These are phyloP conservation scores for Phytophthora sansomeana DNA, from an alignment of 352 stramenopile genomes.

Conservation along the genomic window DNA sequence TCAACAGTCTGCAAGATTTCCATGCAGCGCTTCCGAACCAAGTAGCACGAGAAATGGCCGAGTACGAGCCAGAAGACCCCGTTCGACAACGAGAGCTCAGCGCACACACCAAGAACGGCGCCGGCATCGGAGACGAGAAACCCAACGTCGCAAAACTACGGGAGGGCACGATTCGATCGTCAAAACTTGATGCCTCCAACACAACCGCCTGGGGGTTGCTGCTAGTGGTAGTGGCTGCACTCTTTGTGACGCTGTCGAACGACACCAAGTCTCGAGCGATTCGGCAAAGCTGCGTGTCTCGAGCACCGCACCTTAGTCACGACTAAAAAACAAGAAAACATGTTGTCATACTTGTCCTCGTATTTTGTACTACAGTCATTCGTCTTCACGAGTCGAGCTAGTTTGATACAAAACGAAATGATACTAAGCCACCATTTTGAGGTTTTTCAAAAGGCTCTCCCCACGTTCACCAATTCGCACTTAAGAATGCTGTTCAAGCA, in stretches of 20 bases:
- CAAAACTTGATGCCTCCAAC: constrained; percentile 24
- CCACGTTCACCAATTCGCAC: too few relatives aligned
- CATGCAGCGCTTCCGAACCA: not conserved
- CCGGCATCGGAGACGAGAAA: constrained; percentile 35
- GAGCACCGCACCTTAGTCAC: constrained; percentile 23
- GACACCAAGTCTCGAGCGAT: constrained; percentile 58
- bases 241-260: constrained; percentile 72
- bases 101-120: constrained; percentile 43
- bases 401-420: too few relatives aligned
- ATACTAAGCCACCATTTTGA: too few relatives aligned
- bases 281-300: constrained; percentile 34
- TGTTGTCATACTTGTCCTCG: not conserved
- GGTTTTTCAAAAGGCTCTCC: too few relatives aligned
- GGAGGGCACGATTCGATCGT: constrained; percentile 33
- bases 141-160: constrained; percentile 34
- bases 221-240: constrained; percentile 38
- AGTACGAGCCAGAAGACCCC: constrained; percentile 18
- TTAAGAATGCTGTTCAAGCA: too few relatives aligned
- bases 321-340: constrained; percentile 6
- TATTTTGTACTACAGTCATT: not conserved
- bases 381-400: too few relatives aligned
- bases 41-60: constrained; percentile 22
- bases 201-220: constrained; percentile 54
- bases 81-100: constrained; percentile 18
- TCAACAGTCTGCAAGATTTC: constrained; percentile 16